phyloP scores from a whole-genome alignment of 1,284 basidiomycete genomes.

The Ganoderma meredithae region DNA sequence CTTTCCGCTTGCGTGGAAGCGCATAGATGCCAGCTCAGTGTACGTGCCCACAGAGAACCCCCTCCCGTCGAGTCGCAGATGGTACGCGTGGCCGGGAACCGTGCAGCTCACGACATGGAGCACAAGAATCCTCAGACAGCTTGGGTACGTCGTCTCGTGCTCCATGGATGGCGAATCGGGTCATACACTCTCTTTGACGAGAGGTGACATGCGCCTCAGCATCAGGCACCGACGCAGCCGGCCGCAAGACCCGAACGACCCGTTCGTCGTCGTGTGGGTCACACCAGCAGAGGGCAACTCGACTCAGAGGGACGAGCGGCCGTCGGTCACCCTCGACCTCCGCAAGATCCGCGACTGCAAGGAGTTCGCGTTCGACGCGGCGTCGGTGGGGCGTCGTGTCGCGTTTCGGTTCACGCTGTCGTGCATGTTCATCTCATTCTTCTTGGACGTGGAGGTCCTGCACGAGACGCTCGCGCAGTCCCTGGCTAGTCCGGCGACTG shows the following conservation, averaged over 20 bases:
- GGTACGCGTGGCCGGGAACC: neutral
- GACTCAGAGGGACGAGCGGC: neutral
- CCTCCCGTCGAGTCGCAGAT: neutral
- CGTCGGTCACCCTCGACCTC: conserved; percentile 4
- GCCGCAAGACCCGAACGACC: neutral
- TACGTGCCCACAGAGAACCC: neutral
- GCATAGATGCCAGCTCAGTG: neutral
- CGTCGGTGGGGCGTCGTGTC: neutral
- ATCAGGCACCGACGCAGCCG: neutral
- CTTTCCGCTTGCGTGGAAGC: neutral
- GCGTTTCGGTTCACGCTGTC: conserved; percentile 4
- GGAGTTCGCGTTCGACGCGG: neutral
- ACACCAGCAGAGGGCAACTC: neutral
- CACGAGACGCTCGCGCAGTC: neutral
- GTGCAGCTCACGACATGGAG: neutral
- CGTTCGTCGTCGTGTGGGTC: conserved; percentile 4
- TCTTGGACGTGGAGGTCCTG: neutral
- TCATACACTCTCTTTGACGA: neutral
- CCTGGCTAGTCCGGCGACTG: neutral
- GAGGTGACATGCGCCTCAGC: neutral
- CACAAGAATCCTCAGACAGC: neutral
- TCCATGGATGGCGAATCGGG: neutral
- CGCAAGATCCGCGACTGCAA: conserved; percentile 1
- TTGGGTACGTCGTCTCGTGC: conserved; percentile 2
- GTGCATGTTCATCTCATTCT: neutral